Percentiles rank a stretch among this genome's conserved stretches.
These are phyloP conservation scores for Phytophthora sojae DNA, from an alignment of 352 stramenopile genomes.

Conservation along the genomic window DNA sequence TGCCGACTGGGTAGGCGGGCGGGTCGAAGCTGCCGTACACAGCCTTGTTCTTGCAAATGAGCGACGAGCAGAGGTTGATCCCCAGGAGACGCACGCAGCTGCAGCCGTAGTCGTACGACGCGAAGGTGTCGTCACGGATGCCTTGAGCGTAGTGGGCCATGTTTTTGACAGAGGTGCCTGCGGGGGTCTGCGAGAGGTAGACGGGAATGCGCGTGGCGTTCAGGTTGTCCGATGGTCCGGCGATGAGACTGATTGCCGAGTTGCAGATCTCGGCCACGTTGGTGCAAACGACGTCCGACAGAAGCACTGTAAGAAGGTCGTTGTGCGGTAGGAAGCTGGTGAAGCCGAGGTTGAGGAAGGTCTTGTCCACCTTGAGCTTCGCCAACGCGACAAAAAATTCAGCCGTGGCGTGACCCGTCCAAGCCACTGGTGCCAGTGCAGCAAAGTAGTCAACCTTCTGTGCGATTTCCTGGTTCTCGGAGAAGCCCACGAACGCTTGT, in stretches of 20 bases:
- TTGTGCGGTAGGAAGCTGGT: conserved; percentile 44
- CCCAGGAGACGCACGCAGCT: conserved; percentile 22
- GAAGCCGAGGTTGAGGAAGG: conserved; percentile 37
- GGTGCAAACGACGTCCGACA: conserved; percentile 46
- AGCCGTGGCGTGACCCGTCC: conserved; percentile 36
- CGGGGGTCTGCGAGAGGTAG: conserved; percentile 58
- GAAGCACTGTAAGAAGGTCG: conserved; percentile 12
- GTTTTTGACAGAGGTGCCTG: conserved; percentile 63
- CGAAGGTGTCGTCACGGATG: too few relatives aligned
- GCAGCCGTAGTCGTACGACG: too few relatives aligned
- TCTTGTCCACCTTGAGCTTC: conserved; percentile 47
- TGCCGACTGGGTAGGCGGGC: conserved; percentile 24
- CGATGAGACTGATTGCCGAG: conserved; percentile 49
- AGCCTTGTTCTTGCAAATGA: conserved; percentile 58
- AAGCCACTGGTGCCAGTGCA: conserved; percentile 54
- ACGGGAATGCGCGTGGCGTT: conserved; percentile 60
- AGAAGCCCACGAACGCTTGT: conserved; percentile 63
- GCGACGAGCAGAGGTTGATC: conserved; percentile 40
- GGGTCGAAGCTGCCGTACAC: conserved; percentile 50
- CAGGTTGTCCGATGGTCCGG: conserved; percentile 46
- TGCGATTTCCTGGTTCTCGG: conserved; percentile 54
- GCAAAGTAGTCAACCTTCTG: conserved; percentile 51
- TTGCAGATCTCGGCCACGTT: conserved; percentile 49
- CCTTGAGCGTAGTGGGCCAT: conserved; percentile 42
- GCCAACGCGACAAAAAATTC: conserved; percentile 41